phyloP scores from a whole-genome alignment of 805 yeast genomes.

The Maudiozyma serrabonitensis region DNA sequence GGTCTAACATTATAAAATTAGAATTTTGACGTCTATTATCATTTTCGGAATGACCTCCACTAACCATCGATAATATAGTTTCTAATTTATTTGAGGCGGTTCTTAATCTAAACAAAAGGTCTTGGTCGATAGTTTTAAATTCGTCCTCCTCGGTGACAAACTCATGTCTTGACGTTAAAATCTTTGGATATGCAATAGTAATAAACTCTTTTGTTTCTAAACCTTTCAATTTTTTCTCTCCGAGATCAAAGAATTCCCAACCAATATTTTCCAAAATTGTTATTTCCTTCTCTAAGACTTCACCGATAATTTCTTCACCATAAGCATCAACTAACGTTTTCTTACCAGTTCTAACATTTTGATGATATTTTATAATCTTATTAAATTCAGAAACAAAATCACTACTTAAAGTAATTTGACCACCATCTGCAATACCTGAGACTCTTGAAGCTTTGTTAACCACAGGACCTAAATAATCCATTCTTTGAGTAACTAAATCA shows the following conservation, averaged over 20 bases:
- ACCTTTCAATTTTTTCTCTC: conserved; percentile 87
- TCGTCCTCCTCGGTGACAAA: conserved; percentile 29
- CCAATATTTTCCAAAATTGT: conserved; percentile 58
- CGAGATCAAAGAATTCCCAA: conserved; percentile 56
- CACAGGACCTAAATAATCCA: conserved; percentile 99
- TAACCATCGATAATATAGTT: conserved; percentile 40
- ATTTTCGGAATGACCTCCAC: conserved; percentile 32
- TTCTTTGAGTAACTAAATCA: conserved; percentile 89
- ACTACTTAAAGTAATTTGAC: conserved; percentile 82
- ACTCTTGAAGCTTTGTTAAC: conserved; percentile 92
- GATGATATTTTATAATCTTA: conserved; percentile 39
- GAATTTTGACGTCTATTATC: conserved; percentile 1
- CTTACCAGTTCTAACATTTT: conserved; percentile 21
- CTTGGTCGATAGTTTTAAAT: conserved; percentile 24
- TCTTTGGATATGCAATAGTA: conserved; percentile 65
- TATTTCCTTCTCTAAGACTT: conserved; percentile 56
- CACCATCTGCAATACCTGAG: conserved; percentile 93
- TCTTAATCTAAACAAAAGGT: conserved; percentile 43
- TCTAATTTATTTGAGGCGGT: conserved; percentile 49
- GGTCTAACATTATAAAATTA: conserved; percentile 16
- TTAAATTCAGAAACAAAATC: conserved; percentile 71
- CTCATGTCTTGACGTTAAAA: conserved; percentile 51
- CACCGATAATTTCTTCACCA: conserved; percentile 39
- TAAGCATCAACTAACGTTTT: conserved; percentile 33
- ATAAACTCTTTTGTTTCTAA: conserved; percentile 86